These are phyloP conservation scores for Talaromyces stipitatus DNA, from an alignment of 495 filamentous ascomycete species.

Conservation along the genomic window DNA sequence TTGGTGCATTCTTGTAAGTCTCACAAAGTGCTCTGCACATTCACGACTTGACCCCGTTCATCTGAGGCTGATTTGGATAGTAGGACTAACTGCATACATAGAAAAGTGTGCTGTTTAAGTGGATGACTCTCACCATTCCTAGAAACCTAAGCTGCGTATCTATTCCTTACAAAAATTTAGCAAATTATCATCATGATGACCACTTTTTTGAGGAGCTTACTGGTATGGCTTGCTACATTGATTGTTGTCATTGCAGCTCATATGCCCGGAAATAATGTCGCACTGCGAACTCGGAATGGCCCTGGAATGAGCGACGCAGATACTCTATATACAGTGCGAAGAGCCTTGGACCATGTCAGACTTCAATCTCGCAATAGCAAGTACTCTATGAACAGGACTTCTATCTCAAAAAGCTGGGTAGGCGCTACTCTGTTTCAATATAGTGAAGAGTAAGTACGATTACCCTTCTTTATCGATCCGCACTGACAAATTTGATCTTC, in stretches of 20 bases:
- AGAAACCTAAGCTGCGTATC: background rate
- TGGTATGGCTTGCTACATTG: conserved; percentile 2
- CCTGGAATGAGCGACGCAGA: conserved; percentile 11
- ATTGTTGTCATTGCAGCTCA: background rate
- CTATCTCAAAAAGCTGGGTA: conserved; percentile 30
- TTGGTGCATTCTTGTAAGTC: background rate
- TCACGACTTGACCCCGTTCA: background rate
- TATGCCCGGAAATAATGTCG: background rate
- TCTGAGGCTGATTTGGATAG: background rate
- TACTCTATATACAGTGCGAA: conserved; percentile 9
- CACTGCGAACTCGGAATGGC: conserved; percentile 11
- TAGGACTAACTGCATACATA: background rate
- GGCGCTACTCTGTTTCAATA: conserved; percentile 21
- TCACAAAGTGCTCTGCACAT: background rate
- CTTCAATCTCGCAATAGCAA: conserved; percentile 8
- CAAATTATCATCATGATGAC: background rate
- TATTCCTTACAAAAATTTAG: background rate
- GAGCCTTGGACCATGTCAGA: conserved; percentile 7
- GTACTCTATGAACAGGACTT: conserved; percentile 27
- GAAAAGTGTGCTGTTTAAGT: background rate
- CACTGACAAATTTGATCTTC: background rate
- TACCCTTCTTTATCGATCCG: background rate
- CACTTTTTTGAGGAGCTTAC: background rate
- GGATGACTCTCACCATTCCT: background rate
- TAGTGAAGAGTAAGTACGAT: conserved; percentile 2